Evolutionary conservation across 2,329 filamentous ascomycete genomes (phyloP).

Genomic region (Aspergillus caelatus): DNA sequence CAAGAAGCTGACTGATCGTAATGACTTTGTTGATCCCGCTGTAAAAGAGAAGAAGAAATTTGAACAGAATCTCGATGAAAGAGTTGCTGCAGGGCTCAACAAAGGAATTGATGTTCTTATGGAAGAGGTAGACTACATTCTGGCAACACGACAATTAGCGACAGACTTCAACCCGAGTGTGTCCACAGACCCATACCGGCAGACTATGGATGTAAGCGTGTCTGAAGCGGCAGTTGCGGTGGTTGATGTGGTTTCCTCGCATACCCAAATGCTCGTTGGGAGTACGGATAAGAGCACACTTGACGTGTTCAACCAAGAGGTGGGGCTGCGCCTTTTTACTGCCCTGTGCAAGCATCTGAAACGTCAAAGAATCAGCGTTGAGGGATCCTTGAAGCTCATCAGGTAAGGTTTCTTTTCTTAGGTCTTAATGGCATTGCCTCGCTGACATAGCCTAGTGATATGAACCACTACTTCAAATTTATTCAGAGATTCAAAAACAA

Average conservation of each 20-base stretch:
- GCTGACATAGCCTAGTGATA: slow-evolving; percentile 64
- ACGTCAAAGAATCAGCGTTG: slow-evolving; percentile 86
- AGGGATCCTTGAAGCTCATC: slow-evolving; percentile 89
- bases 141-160: slow-evolving; percentile 80
- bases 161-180: slow-evolving; percentile 83
- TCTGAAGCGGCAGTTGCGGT: slow-evolving; percentile 78
- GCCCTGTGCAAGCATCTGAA: slow-evolving; percentile 97
- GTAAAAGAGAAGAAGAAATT: slow-evolving; percentile 97
- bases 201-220: slow-evolving; percentile 59
- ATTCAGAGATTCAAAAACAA: slow-evolving; percentile 79
- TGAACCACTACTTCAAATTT: slow-evolving; percentile 90
- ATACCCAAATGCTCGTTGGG: slow-evolving; percentile 90
- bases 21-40: slow-evolving; percentile 91
- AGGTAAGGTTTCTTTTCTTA: slow-evolving; percentile 47
- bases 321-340: slow-evolving; percentile 87
- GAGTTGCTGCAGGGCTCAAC: slow-evolving; percentile 91
- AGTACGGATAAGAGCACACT: slow-evolving; percentile 98
- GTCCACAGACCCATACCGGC: slow-evolving; percentile 36
- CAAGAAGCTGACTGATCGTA: slow-evolving; percentile 81
- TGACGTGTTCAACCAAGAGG: slow-evolving; percentile 97
- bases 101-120: slow-evolving; percentile 98
- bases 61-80: slow-evolving; percentile 97
- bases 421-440: neutral
- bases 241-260: slow-evolving; percentile 80
- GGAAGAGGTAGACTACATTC: slow-evolving; percentile 96